Percentiles rank a stretch among this genome's conserved stretches.
phyloP scores from a whole-genome alignment of 306 rosid species.

The Citrullus colocynthis region DNA sequence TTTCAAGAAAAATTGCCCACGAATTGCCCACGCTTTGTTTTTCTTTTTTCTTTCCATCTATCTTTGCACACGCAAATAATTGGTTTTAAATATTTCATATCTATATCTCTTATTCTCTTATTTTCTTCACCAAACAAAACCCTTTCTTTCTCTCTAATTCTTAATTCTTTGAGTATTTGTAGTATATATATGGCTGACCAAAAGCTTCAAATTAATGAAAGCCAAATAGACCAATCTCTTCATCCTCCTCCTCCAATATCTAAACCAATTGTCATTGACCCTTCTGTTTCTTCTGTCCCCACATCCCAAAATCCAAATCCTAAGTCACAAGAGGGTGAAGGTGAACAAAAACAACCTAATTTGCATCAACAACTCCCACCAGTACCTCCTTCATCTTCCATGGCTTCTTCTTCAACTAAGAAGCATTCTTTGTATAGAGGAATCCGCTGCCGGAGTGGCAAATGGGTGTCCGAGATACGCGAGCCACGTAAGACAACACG shows the following conservation, averaged over 20 bases:
- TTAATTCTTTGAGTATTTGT: too few relatives aligned
- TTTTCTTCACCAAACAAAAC: background rate
- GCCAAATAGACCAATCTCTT: background rate
- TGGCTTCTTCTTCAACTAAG: slow-evolving; percentile 24
- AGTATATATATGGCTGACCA: slow-evolving; percentile 1
- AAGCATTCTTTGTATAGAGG: slow-evolving; percentile 39
- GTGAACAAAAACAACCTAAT: too few relatives aligned
- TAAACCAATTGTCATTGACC: background rate
- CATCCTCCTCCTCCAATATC: background rate
- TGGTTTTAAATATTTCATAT: background rate
- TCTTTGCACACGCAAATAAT: background rate
- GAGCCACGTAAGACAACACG: slow-evolving; percentile 50
- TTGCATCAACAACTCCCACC: background rate
- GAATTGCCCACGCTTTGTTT: slow-evolving; percentile 5
- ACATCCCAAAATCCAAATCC: background rate
- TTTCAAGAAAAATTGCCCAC: slow-evolving; percentile 4
- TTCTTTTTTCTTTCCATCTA: background rate
- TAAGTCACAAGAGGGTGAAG: background rate
- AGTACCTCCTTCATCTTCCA: background rate
- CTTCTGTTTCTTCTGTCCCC: background rate
- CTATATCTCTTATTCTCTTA: background rate
- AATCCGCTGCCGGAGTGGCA: slow-evolving; percentile 43
- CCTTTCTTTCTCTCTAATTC: background rate
- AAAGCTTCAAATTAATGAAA: background rate
- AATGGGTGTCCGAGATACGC: slow-evolving; percentile 65